A percentile compares a stretch with the other conserved stretches of the same genome.
phyloP scores from a whole-genome alignment of 1,139 yeast genomes.

The Saccharomyces hybrid region DNA sequence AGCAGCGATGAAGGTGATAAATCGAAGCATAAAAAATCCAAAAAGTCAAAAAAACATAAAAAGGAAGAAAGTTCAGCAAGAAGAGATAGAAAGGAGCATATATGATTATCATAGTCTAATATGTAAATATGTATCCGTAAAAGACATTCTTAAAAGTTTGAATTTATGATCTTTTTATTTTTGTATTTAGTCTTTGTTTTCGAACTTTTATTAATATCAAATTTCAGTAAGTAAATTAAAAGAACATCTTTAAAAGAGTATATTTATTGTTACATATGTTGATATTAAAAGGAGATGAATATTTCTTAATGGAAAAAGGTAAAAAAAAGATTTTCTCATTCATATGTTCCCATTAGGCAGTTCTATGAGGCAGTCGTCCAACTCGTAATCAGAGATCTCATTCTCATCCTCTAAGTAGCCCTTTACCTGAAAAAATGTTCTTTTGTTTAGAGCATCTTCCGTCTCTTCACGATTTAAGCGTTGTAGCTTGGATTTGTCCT shows the following conservation, averaged over 20 bases:
- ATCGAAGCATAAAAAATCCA: constrained; percentile 18
- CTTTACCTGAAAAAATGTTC: constrained; percentile 21
- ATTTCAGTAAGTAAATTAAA: neutral
- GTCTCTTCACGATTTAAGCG: constrained; percentile 10
- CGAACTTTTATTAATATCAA: neutral
- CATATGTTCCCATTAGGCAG: constrained; percentile 8
- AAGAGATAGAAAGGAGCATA: neutral
- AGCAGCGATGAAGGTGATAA: constrained; percentile 22
- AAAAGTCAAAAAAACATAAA: constrained; percentile 17
- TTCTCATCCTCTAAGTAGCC: constrained; percentile 6
- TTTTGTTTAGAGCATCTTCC: constrained; percentile 18
- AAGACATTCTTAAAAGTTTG: neutral
- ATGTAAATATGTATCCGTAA: neutral
- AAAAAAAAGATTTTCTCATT: constrained; percentile 14
- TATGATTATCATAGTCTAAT: neutral
- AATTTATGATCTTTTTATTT: neutral
- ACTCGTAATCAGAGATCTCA: constrained; percentile 4
- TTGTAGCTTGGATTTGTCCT: constrained; percentile 15
- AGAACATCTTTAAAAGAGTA: neutral
- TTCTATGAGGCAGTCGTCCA: constrained; percentile 11
- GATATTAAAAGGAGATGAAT: constrained; percentile 10
- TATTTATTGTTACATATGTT: neutral
- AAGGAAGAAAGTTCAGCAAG: constrained; percentile 12
- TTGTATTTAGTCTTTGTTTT: neutral
- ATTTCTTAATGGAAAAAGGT: neutral